A percentile compares a stretch with the other conserved stretches of the same genome.
Evolutionary conservation across 2,329 filamentous ascomycete genomes (phyloP).

Genomic region (Epichloe uncinata): DNA sequence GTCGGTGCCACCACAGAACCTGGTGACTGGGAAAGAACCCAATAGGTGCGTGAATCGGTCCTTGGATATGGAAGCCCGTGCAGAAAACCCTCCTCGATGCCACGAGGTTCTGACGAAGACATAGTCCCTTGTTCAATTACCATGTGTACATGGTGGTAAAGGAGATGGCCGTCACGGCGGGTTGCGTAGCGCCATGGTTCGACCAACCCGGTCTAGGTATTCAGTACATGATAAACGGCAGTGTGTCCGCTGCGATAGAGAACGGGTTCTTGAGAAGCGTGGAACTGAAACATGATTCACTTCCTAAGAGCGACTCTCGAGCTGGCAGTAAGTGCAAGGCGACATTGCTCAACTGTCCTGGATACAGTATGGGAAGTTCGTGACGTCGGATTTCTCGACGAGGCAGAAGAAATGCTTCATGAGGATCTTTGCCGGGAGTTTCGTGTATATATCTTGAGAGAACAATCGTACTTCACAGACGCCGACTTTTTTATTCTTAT

Average conservation of each 20-base stretch:
- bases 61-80: neutral
- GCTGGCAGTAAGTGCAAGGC: neutral
- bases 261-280: neutral
- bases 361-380: neutral
- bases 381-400: neutral
- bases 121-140: neutral
- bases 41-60: neutral
- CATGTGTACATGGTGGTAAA: neutral
- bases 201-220: neutral
- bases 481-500: too few relatives aligned
- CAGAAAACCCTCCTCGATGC: too few relatives aligned
- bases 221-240: neutral
- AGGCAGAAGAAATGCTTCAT: too few relatives aligned
- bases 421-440: too few relatives aligned
- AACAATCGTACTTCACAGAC: too few relatives aligned
- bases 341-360: neutral
- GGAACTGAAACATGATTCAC: neutral
- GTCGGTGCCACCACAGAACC: neutral
- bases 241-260: neutral
- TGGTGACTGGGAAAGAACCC: neutral
- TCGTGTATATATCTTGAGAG: too few relatives aligned
- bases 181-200: constrained; percentile 1
- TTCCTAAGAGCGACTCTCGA: neutral
- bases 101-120: neutral
- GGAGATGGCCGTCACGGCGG: neutral